Base-by-base conservation (phyloP, 257 asterid species). In the Solanum megistacrolobum region DNA sequence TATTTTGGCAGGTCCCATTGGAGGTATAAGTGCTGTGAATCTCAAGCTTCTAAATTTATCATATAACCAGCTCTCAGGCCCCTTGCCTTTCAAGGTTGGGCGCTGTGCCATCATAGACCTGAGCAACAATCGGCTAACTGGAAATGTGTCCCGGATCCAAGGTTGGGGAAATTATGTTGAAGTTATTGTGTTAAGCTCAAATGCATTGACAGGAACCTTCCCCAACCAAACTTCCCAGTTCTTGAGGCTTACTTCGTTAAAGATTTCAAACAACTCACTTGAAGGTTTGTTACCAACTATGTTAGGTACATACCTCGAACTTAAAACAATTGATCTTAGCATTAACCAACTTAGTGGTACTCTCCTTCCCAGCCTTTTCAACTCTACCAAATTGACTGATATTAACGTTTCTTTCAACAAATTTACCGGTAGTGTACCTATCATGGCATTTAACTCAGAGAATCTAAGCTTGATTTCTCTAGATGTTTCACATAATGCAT, bases 161-260 rank as follows among this genome's bases (percentile, higher is more conserved):
- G 83, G 92, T 29, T 96, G 98, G 98, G 98, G 98, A 84, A 94
- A 96, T 82, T 94, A 95, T 85, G 87, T 93, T 7, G 98, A 95
- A 89, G 88, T 91, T 20, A 89, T 95, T 87, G 96, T 92, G 25
- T 91, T 96, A 79, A 96, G 96, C 94, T 94, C 98, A 43, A 96
- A 96, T 58, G 62, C 87, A n/a, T 87, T 96, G 74, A 91, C 89
- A 0, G 98, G 98, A 41, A 34, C 90, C 82, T 90, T 95, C 20
- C 94, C 94, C 5, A 87, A 88, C 83, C 93, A 92, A 89, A 94
- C 98, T 34, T 90, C 96, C 86, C 96, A 92, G 89, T 93, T 95
- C 89, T 89, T 95, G 93, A 93, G 98, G 94, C 98, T 96, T 55
- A 88, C 92, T 85, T 92, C 96, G 31, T 86, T 96, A 73, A 93